phyloP scores from a whole-genome alignment of 495 filamentous ascomycete genomes.

The Evansstolkia leycettana region DNA sequence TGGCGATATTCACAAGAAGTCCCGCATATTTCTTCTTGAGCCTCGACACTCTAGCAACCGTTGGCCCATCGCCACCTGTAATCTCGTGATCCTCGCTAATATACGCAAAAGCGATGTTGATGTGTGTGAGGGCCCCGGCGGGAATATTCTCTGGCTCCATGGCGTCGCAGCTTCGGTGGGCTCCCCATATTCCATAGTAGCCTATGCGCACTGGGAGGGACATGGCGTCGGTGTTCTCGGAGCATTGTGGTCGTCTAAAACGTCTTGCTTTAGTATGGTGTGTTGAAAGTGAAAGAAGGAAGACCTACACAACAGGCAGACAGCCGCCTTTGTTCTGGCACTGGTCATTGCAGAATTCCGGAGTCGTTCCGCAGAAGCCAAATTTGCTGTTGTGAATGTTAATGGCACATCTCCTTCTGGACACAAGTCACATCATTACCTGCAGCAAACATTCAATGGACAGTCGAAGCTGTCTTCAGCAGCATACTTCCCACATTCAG shows the following conservation, averaged over 20 bases:
- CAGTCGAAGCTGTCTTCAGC: conserved; percentile 8
- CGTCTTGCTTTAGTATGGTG: conserved; percentile 1
- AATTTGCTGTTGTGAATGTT: conserved; percentile 5
- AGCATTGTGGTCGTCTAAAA: neutral
- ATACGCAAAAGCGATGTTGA: conserved; percentile 33
- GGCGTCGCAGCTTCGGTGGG: conserved; percentile 3
- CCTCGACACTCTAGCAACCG: conserved; percentile 19
- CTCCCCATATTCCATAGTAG: conserved; percentile 15
- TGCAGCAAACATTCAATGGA: conserved; percentile 26
- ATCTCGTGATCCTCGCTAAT: conserved; percentile 15
- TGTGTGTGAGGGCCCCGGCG: conserved; percentile 21
- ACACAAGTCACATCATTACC: neutral
- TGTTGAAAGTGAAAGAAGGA: neutral
- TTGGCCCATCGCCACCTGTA: conserved; percentile 6
- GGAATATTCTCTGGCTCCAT: conserved; percentile 10
- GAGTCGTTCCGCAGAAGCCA: conserved; percentile 21
- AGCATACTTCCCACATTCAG: conserved; percentile 23
- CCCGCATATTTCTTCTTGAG: conserved; percentile 15
- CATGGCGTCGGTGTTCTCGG: conserved; percentile 3
- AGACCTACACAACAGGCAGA: conserved; percentile 1
- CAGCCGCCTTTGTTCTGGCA: conserved; percentile 14
- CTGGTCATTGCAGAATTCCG: conserved; percentile 12
- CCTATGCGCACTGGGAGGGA: conserved; percentile 7
- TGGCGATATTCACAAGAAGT: conserved; percentile 27
- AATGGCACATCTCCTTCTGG: neutral